Evolutionary conservation across 495 filamentous ascomycete genomes (phyloP), one percentile per base, ranked within the genome.

Genomic region (Talaromyces ruber): DNA sequence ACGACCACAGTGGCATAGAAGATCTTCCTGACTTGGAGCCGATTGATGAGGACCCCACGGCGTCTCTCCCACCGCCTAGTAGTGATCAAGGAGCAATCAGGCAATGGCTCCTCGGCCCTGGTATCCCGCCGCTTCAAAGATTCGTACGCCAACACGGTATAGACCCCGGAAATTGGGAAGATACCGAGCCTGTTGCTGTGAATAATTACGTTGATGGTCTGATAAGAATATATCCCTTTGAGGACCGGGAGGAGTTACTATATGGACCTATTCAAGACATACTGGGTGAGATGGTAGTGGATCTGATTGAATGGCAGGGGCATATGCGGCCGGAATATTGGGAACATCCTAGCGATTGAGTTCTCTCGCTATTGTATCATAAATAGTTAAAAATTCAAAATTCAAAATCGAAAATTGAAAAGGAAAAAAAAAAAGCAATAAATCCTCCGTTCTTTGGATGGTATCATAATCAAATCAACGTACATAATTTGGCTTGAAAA

Each of bases 141-240:
- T 80, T 76, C 62, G 66, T 80, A 32, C 65, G 65, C 22, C 71
- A 80, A 61, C 67, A 77, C 58, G 77, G 77, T 3, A 71, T 80
- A 28, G 77, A 80, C 54, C 71, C 74, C 6, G 77, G 77, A 5
- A 80, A 80, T 54, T 80, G 77, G 77, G 70, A 70, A 16, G 70
- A 73, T 1, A 55, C 74, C 16, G 74, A 77, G 51, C 72, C 71
- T 55, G 67, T 68, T 25, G 72, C 75, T 1, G 53, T 80, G 55
- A 70, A 64, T 1, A 72, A 77, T 52, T 80, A 77, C 59, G 64
- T 76, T 21, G 74, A 76, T 61, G 72, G 70, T 12, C 61, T 78
- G 12, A 58, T 65, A 12, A 66, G 58, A 9, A 62, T 77, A 8
- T 66, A 68, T 56, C 69, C 74, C 1, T 68, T 69, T 24, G 45